A percentile compares a stretch with the other conserved stretches of the same genome.
These are phyloP conservation scores for Pythium folliculosum DNA, from an alignment of 352 stramenopile species.

Conservation along the genomic window DNA sequence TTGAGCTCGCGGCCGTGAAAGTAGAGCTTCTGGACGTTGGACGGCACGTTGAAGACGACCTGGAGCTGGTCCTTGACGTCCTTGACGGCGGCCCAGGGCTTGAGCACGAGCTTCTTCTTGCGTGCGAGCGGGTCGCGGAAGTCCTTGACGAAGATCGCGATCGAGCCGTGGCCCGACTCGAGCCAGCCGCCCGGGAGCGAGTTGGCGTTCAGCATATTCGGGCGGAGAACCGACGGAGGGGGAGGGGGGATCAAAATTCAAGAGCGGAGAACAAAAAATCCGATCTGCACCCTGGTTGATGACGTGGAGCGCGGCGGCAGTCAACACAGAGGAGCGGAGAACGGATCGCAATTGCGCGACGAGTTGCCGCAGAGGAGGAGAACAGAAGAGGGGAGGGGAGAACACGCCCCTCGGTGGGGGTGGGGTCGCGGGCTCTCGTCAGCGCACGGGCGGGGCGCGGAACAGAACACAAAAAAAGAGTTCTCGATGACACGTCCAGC, in stretches of 20 bases:
- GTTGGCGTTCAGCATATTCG: conserved; percentile 50
- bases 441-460: background rate
- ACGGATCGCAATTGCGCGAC: background rate
- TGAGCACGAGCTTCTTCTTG: conserved; percentile 83
- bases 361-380: conserved; percentile 2
- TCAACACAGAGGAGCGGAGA: no score
- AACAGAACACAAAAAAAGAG: conserved; percentile 14
- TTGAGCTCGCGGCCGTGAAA: conserved; percentile 83
- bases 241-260: no score
- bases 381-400: background rate
- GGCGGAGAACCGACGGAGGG: background rate
- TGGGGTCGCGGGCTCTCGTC: background rate
- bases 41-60: conserved; percentile 80
- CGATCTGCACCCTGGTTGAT: no score
- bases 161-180: conserved; percentile 70
- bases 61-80: conserved; percentile 87
- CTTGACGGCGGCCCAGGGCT: conserved; percentile 80
- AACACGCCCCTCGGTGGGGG: background rate
- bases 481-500: conserved; percentile 12
- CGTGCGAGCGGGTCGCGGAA: conserved; percentile 79
- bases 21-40: conserved; percentile 80
- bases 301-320: no score
- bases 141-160: conserved; percentile 74
- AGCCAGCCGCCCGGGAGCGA: conserved; percentile 77
- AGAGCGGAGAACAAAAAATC: no score